phyloP scores from a whole-genome alignment of 352 stramenopile genomes.

The Pythium plurisporium region DNA sequence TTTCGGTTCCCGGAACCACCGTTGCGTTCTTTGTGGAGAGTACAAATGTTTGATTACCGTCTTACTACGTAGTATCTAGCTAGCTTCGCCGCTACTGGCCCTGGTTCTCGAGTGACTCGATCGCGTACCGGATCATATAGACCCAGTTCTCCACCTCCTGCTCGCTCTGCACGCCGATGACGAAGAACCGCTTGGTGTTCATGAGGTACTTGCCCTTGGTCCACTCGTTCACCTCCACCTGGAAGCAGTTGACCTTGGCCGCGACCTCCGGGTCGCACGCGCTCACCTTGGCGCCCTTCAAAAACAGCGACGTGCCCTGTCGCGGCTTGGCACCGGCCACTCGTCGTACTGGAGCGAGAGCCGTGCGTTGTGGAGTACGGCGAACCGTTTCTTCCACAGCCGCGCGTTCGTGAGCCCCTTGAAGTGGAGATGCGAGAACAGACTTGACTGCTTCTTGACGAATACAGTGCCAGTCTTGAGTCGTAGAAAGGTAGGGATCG shows the following conservation, averaged over 20 bases:
- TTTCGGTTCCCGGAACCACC: too few species aligned
- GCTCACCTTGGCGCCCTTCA: slow-evolving; percentile 69
- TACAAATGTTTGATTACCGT: neutral
- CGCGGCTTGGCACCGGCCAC: slow-evolving; percentile 30
- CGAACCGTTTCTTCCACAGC: slow-evolving; percentile 83
- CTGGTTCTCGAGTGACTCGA: slow-evolving; percentile 79
- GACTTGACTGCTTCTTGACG: slow-evolving; percentile 77
- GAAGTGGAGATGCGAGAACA: slow-evolving; percentile 74
- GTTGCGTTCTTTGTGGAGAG: too few species aligned
- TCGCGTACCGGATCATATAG: slow-evolving; percentile 82
- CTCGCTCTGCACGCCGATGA: slow-evolving; percentile 70
- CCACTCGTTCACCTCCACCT: slow-evolving; percentile 81
- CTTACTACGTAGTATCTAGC: too few species aligned
- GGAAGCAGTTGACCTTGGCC: slow-evolving; percentile 77
- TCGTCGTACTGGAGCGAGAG: slow-evolving; percentile 75
- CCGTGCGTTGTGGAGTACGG: slow-evolving; percentile 60
- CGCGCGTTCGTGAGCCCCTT: slow-evolving; percentile 49
- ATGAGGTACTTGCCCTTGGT: slow-evolving; percentile 68
- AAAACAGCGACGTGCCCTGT: slow-evolving; percentile 58
- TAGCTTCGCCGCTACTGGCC: too few species aligned
- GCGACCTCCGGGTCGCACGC: slow-evolving; percentile 68
- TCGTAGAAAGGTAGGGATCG: slow-evolving; percentile 37
- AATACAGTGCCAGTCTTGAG: slow-evolving; percentile 67
- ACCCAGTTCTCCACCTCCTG: slow-evolving; percentile 79
- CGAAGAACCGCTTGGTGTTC: slow-evolving; percentile 58